Percentiles rank a stretch among this genome's conserved stretches.
Conservation (phyloP, 768 basidiomycete species). For the Suillus ampliporus region DNA sequence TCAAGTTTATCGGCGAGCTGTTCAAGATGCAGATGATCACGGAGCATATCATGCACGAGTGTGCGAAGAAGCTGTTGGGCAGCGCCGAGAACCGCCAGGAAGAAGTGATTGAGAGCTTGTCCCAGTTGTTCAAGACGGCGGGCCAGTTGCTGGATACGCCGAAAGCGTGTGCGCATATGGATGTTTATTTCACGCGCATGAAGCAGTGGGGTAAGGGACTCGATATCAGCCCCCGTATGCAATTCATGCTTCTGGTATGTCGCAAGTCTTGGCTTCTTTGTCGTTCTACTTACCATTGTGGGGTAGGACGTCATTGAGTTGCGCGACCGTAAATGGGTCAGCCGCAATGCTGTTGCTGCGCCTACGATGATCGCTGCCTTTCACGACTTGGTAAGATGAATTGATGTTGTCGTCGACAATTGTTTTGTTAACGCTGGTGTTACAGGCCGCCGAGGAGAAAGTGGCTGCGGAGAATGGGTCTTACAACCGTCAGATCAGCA, state of each 20-base stretch:
- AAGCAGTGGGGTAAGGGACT: slow-evolving; percentile 74
- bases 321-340: slow-evolving; percentile 81
- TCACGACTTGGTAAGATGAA: slow-evolving; percentile 73
- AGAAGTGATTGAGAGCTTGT: slow-evolving; percentile 96
- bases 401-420: slow-evolving; percentile 5
- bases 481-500: slow-evolving; percentile 65
- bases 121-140: slow-evolving; percentile 90
- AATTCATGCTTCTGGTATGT: slow-evolving; percentile 93
- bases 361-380: slow-evolving; percentile 90
- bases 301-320: slow-evolving; percentile 88
- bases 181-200: slow-evolving; percentile 93
- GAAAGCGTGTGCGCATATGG: slow-evolving; percentile 86
- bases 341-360: slow-evolving; percentile 72
- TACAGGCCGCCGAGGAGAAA: slow-evolving; percentile 83
- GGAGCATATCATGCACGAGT: slow-evolving; percentile 98
- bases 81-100: slow-evolving; percentile 97
- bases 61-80: slow-evolving; percentile 92
- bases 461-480: slow-evolving; percentile 65
- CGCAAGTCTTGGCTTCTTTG: background rate
- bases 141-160: slow-evolving; percentile 82
- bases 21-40: slow-evolving; percentile 99
- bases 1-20: slow-evolving; percentile 97
- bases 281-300: slow-evolving; percentile 1
- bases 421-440: slow-evolving; percentile 13
- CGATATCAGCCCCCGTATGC: slow-evolving; percentile 87